phyloP scores from a whole-genome alignment of 257 asterid genomes.

The Jasminum sambac region DNA sequence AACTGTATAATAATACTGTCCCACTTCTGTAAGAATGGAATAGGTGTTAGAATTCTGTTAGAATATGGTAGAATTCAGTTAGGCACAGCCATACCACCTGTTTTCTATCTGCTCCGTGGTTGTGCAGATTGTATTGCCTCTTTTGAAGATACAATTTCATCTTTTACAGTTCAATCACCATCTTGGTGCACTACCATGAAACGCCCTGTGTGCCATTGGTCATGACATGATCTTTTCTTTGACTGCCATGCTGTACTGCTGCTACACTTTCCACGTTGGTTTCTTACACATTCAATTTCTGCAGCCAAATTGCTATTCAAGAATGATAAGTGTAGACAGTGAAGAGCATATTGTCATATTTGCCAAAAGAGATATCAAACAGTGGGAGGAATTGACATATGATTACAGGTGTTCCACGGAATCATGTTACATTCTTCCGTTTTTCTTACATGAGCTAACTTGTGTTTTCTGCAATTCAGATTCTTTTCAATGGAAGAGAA shows the following conservation, averaged over 20 bases:
- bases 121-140: background rate
- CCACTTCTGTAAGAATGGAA: background rate
- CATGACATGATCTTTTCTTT: background rate
- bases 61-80: background rate
- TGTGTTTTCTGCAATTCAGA: slow-evolving; percentile 40
- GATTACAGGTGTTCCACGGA: slow-evolving; percentile 78
- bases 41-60: background rate
- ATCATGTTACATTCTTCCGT: slow-evolving; percentile 8
- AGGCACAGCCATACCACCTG: background rate
- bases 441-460: slow-evolving; percentile 16
- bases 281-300: slow-evolving; percentile 16
- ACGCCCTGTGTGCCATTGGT: background rate
- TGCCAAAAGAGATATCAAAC: slow-evolving; percentile 85
- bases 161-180: background rate
- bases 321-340: slow-evolving; percentile 64
- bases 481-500: slow-evolving; percentile 77
- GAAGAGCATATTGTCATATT: slow-evolving; percentile 87
- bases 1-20: background rate
- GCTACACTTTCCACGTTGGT: slow-evolving; percentile 8
- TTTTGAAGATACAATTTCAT: background rate
- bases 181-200: background rate
- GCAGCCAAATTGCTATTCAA: slow-evolving; percentile 98
- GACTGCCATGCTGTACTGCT: background rate
- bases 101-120: background rate
- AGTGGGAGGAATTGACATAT: slow-evolving; percentile 89